These are phyloP conservation scores for Cyanidiococcus yangmingshanensis DNA, from an alignment of 23 red algal genomes.

Conservation along the genomic window DNA sequence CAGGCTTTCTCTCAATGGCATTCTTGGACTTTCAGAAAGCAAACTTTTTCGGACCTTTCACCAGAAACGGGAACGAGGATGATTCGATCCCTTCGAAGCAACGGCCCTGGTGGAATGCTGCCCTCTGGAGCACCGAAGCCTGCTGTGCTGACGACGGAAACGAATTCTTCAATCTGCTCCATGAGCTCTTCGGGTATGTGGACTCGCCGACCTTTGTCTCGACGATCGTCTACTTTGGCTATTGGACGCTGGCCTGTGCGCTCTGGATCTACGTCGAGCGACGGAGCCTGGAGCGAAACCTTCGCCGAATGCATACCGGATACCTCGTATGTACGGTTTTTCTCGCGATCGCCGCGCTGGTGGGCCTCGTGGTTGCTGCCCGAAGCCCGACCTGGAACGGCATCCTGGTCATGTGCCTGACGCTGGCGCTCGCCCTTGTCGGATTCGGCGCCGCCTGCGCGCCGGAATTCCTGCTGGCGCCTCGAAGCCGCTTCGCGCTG, in stretches of 20 bases:
- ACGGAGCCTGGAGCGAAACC: conserved; percentile 16
- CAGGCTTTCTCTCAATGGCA: conserved; percentile 51
- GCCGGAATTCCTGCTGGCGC: conserved; percentile 12
- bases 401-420: conserved; percentile 35
- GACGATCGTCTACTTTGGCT: conserved; percentile 47
- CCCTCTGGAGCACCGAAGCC: conserved; percentile 43
- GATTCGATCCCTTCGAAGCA: neutral
- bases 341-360: conserved; percentile 34
- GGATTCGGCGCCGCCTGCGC: neutral
- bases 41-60: conserved; percentile 49
- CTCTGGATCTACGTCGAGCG: conserved; percentile 45
- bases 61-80: neutral
- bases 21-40: conserved; percentile 67
- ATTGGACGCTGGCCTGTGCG: conserved; percentile 43
- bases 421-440: conserved; percentile 26
- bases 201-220: conserved; percentile 59
- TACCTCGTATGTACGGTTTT: conserved; percentile 16
- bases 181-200: conserved; percentile 74
- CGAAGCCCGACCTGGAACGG: conserved; percentile 53
- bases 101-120: conserved; percentile 65
- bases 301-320: conserved; percentile 16
- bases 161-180: conserved; percentile 67
- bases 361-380: conserved; percentile 36
- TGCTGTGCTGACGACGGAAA: conserved; percentile 67
- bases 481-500: conserved; percentile 5